Base-by-base conservation (phyloP, 2,329 filamentous ascomycete genomes). In the Diaporthe citri region DNA sequence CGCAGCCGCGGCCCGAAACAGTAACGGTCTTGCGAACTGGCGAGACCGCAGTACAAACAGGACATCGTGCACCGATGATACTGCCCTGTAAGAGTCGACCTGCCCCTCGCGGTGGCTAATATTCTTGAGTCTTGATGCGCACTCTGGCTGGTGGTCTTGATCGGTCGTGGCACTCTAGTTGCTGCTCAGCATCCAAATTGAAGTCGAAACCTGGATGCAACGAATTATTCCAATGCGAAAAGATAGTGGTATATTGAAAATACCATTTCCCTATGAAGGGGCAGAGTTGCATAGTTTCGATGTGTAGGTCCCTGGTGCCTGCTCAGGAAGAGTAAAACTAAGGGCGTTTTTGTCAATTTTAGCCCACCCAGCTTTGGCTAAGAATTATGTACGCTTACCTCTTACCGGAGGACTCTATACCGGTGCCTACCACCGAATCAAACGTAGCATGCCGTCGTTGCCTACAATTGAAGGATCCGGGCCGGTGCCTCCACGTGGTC, bases 1-100 rank as follows among this genome's bases (percentile, higher is more conserved):
- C 36, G 8, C 57, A 56, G 71, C 36, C 48, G 25, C 13, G 25
- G 51, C 48, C 64, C 64, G 64, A 69, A 55, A 69, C 64, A 55
- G 34, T 10, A 41, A 4, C 28, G 46, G 64, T 52, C 48, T 69
- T 69, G 64, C 64, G 34, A 69, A 28, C n/a, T 22, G 64, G 64
- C 48, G 64, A 69, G 64, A 55, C 64, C 64, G 28, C 64, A 25
- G n/a, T 55, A 69, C 64, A 69, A 31, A 69, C 64, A 8, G 48
- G 34, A 41, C 22, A 55, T 41, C 64, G 41, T 22, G 64, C 64
- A 55, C 22, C 48, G 34, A 55, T 69, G 64, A 67, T 28, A 67
- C 64, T 39, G 64, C 64, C 64, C 64, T 51, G 22, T 20, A 39
- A 41, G 20, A 52, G 7, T 25, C 10, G 64, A 28, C 64, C 64